Evolutionary conservation across 441 rosid genomes (phyloP).

Genomic region (Adansonia rubrostipa): DNA sequence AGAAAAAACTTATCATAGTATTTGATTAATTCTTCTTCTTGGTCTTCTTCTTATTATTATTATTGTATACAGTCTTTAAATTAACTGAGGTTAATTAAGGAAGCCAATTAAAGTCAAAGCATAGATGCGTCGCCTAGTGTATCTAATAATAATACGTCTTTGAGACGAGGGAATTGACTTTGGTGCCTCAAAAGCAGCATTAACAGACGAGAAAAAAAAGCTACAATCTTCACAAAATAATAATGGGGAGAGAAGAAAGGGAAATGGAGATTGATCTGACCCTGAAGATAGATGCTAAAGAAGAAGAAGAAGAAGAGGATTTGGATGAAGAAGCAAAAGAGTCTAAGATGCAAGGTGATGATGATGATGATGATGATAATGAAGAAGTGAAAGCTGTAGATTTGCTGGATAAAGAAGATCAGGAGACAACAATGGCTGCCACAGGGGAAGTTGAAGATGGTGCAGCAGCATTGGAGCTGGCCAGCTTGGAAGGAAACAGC

Average conservation of each 20-base stretch:
- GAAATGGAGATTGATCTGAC: conserved; percentile 62
- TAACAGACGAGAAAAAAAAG: background rate
- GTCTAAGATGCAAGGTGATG: background rate
- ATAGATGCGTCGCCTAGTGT: conserved; percentile 64
- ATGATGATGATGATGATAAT: conserved; percentile 9
- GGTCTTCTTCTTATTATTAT: no score
- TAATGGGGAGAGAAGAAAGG: conserved; percentile 20
- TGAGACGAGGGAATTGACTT: conserved; percentile 73
- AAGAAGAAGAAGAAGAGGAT: conserved; percentile 25
- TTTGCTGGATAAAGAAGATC: background rate
- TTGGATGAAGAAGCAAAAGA: background rate
- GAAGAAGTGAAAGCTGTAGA: conserved; percentile 7
- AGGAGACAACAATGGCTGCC: conserved; percentile 17
- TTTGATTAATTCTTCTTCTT: conserved; percentile 16
- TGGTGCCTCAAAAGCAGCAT: conserved; percentile 30
- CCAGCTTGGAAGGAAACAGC: conserved; percentile 26
- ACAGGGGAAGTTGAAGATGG: conserved; percentile 27
- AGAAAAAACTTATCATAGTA: no score
- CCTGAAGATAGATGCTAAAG: conserved; percentile 49
- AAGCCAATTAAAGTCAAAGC: conserved; percentile 63
- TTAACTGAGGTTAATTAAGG: conserved; percentile 39
- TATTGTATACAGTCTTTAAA: conserved; percentile 3
- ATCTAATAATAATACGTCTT: conserved; percentile 46
- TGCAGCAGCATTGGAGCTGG: conserved; percentile 13
- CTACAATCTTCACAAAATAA: background rate